A percentile compares a stretch with the other conserved stretches of the same genome.
These are phyloP conservation scores for Neurospora sp. DNA, from an alignment of 495 filamentous ascomycete genomes.

Conservation along the genomic window DNA sequence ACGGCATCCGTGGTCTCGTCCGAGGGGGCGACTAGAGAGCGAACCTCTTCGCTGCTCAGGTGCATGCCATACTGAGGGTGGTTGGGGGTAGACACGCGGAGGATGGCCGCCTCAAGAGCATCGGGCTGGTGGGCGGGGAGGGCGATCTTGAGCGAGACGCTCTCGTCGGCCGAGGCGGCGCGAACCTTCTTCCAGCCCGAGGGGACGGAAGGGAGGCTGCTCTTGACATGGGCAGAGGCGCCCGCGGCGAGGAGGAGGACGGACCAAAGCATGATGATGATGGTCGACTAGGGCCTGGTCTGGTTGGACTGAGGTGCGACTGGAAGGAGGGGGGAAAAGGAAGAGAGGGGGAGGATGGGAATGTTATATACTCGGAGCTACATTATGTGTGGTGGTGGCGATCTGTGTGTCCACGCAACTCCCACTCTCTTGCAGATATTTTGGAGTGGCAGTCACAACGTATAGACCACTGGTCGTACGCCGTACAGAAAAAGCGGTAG, in stretches of 20 bases:
- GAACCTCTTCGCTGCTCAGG: slow-evolving; percentile 41
- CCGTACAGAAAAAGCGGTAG: neutral
- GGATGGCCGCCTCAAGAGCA: slow-evolving; percentile 44
- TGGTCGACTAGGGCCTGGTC: neutral
- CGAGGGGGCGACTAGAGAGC: slow-evolving; percentile 42
- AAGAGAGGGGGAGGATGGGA: neutral
- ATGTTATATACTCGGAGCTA: neutral
- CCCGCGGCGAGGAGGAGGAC: slow-evolving; percentile 28
- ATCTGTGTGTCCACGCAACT: too few relatives aligned
- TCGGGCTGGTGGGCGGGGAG: slow-evolving; percentile 31
- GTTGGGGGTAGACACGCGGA: slow-evolving; percentile 47
- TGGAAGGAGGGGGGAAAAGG: neutral
- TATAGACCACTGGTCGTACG: neutral
- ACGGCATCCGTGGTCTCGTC: slow-evolving; percentile 30
- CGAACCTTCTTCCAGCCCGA: slow-evolving; percentile 34
- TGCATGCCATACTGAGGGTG: slow-evolving; percentile 46
- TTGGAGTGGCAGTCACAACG: neutral
- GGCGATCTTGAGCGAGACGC: slow-evolving; percentile 25
- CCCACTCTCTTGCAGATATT: too few relatives aligned
- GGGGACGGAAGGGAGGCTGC: slow-evolving; percentile 33
- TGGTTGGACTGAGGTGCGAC: neutral
- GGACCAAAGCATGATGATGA: slow-evolving; percentile 17
- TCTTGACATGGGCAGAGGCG: slow-evolving; percentile 40
- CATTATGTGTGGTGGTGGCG: too few relatives aligned
- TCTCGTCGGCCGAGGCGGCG: slow-evolving; percentile 20